A percentile compares a stretch with the other conserved stretches of the same genome.
phyloP scores from a whole-genome alignment of 2,329 filamentous ascomycete species.

The Neofusicoccum kwambonambiense region DNA sequence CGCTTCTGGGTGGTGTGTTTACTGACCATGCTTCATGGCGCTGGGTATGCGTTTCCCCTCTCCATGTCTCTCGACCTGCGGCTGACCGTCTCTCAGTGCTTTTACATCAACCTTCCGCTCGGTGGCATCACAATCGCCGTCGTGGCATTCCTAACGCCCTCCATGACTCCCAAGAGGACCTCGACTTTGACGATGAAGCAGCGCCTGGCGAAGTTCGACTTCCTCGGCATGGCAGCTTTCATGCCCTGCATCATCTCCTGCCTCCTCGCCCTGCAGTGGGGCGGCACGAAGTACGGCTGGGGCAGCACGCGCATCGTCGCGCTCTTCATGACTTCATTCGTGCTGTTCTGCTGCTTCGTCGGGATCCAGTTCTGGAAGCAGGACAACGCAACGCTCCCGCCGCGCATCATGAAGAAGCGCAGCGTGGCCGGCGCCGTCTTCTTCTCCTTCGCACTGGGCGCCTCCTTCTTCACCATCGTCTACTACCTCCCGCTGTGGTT shows the following conservation, averaged over 20 bases:
- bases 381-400: conserved; percentile 29
- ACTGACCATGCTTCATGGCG: conserved; percentile 21
- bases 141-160: conserved; percentile 27
- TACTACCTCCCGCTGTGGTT: conserved; percentile 45
- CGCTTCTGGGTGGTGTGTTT: conserved; percentile 22
- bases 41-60: conserved; percentile 10
- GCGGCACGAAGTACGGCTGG: conserved; percentile 27
- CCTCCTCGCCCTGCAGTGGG: conserved; percentile 38
- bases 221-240: conserved; percentile 32
- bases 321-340: conserved; percentile 18
- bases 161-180: conserved; percentile 20
- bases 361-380: conserved; percentile 29
- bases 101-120: conserved; percentile 26
- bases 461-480: conserved; percentile 25
- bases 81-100: conserved; percentile 27
- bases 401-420: conserved; percentile 29
- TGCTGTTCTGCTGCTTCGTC: conserved; percentile 20
- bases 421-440: conserved; percentile 31
- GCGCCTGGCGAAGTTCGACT: conserved; percentile 24
- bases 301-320: conserved; percentile 21
- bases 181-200: conserved; percentile 5
- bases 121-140: conserved; percentile 13
- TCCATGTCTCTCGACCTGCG: background rate
- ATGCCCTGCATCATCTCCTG: conserved; percentile 35
- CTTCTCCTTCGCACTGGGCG: conserved; percentile 35